phyloP scores from a whole-genome alignment of 2,329 filamentous ascomycete species.

The Pseudogymnoascus pannorum region DNA sequence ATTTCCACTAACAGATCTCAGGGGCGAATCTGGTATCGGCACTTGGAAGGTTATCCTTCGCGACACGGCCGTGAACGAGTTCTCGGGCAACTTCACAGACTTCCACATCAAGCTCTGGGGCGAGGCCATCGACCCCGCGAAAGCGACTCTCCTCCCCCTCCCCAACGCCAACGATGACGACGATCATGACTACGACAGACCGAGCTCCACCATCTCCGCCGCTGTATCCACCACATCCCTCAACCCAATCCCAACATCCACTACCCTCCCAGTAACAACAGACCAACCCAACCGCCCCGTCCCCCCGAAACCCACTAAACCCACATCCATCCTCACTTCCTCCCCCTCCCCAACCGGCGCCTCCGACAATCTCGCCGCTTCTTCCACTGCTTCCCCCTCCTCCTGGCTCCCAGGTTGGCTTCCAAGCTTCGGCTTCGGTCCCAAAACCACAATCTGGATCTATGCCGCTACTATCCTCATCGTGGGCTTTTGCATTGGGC shows the following conservation, averaged over 20 bases:
- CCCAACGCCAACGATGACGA: slow-evolving; percentile 78
- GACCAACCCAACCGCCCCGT: slow-evolving; percentile 59
- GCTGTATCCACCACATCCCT: slow-evolving; percentile 37
- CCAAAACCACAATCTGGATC: slow-evolving; percentile 87
- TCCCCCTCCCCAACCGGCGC: slow-evolving; percentile 25
- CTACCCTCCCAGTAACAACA: slow-evolving; percentile 38
- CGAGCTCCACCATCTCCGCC: slow-evolving; percentile 57
- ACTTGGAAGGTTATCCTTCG: slow-evolving; percentile 89
- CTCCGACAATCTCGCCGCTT: slow-evolving; percentile 15
- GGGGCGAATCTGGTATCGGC: slow-evolving; percentile 81
- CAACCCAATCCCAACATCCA: slow-evolving; percentile 39
- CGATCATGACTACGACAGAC: slow-evolving; percentile 58
- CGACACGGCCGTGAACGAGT: slow-evolving; percentile 70
- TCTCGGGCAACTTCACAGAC: slow-evolving; percentile 73
- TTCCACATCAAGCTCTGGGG: slow-evolving; percentile 96
- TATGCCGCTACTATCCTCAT: slow-evolving; percentile 83
- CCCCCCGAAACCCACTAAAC: slow-evolving; percentile 33
- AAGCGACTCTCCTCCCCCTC: slow-evolving; percentile 69
- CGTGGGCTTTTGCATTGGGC: slow-evolving; percentile 68
- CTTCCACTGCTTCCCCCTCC: slow-evolving; percentile 17
- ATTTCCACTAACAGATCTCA: slow-evolving; percentile 35
- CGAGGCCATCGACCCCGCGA: slow-evolving; percentile 68
- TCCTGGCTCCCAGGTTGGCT: slow-evolving; percentile 74
- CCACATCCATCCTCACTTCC: slow-evolving; percentile 16
- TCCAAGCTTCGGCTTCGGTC: slow-evolving; percentile 82